Percentiles rank a stretch among this genome's conserved stretches.
phyloP scores from a whole-genome alignment of 768 basidiomycete genomes.

The Boletus bicolor region DNA sequence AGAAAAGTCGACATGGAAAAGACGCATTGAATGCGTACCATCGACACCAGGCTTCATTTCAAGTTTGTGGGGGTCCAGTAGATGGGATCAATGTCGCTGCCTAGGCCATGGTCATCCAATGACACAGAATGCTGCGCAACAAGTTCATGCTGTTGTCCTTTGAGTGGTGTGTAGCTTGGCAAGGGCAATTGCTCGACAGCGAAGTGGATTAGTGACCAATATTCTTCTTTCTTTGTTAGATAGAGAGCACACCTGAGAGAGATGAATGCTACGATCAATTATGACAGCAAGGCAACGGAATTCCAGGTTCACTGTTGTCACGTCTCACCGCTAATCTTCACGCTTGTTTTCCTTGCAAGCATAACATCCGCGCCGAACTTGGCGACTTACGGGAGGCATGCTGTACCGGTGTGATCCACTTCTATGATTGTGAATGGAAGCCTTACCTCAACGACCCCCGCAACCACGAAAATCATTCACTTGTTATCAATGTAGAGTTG shows the following conservation, averaged over 20 bases:
- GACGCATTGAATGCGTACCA: constrained; percentile 33
- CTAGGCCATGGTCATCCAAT: constrained; percentile 50
- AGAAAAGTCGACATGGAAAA: constrained; percentile 12
- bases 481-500: background rate
- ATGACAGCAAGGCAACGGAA: background rate
- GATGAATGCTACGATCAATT: background rate
- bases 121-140: constrained; percentile 28
- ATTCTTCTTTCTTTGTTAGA: background rate
- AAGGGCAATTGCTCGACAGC: no score
- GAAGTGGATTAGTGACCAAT: no score
- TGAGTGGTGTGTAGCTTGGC: no score
- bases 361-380: no score
- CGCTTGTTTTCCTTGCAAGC: no score
- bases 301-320: background rate
- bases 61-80: constrained; percentile 28
- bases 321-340: no score
- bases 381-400: no score
- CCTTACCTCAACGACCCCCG: background rate
- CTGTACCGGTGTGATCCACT: constrained; percentile 1
- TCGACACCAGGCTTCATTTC: constrained; percentile 43
- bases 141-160: constrained; percentile 19
- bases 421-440: constrained; percentile 5
- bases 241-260: background rate
- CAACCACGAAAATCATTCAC: background rate
- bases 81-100: constrained; percentile 43